Percentiles rank a stretch among this genome's conserved stretches.
Evolutionary conservation across 78 protist species (phyloP).

Genomic region (Guillardia theta): DNA sequence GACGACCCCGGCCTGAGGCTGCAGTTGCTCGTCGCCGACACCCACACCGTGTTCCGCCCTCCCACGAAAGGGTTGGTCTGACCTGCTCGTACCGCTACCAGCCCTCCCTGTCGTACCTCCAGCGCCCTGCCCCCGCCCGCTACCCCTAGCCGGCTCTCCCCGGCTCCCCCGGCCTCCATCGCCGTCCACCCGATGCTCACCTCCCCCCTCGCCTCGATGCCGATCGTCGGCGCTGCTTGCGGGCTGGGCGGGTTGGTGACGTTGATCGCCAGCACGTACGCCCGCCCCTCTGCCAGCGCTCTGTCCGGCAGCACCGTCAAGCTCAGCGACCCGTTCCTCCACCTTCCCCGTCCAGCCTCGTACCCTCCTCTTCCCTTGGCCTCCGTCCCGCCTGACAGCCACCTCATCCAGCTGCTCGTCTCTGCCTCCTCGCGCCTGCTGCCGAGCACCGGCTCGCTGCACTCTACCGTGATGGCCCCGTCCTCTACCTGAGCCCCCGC

Average conservation of each 20-base stretch:
- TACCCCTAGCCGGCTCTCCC: neutral
- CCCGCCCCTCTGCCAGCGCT: neutral
- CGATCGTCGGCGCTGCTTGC: neutral
- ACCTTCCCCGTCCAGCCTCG: neutral
- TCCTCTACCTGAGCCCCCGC: neutral
- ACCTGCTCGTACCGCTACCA: neutral
- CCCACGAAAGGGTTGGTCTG: neutral
- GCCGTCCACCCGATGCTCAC: neutral
- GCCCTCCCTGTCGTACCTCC: neutral
- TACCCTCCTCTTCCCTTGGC: neutral
- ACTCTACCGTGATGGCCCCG: too few relatives aligned
- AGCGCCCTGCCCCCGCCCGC: neutral
- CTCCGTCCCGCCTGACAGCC: neutral
- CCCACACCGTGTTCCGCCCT: neutral
- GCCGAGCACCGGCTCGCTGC: too few relatives aligned
- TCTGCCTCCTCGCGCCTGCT: neutral
- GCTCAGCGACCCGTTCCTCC: neutral
- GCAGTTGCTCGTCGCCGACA: neutral
- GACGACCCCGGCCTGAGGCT: neutral
- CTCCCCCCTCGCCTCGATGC: neutral
- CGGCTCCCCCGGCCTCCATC: neutral
- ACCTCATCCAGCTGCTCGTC: neutral
- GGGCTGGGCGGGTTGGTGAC: neutral
- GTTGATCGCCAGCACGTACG: neutral
- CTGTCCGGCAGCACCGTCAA: neutral